Base-by-base conservation (phyloP, 225 moss, liverwort and hornwort genomes). In the Antitrichia curtipendula region DNA sequence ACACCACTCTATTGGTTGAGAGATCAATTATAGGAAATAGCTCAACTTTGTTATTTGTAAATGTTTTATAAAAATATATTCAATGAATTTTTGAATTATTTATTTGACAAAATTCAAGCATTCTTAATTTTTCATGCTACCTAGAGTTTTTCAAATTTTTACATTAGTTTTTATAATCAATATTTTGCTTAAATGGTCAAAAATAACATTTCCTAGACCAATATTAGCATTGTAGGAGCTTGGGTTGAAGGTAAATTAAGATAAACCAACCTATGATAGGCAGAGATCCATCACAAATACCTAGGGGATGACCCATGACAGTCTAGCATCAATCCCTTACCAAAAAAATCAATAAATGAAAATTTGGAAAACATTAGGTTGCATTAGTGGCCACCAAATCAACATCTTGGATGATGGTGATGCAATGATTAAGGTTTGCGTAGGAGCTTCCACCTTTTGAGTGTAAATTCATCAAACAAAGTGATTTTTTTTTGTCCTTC, bases 261-360 rank as follows among this genome's bases (percentile, higher is more conserved):
- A n/a, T n/a, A n/a, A n/a, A n/a, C 2, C 0, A 41, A 0, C 5
- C 43, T 43, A 10, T 10, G 10, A 28, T 0, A 45, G 0, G 27
- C 10, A 43, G 28, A 45, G 16, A 45, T 0, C 6, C 10, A 72
- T 72, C 0, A 29, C 5, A 72, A 4, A 45, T 4, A 72, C 3
- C 2, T 17, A 45, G 3, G 1, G 1, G 45, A 70, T 40, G 40
- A 3, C 1, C 14, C 12, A 14, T 24, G 3, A n/a, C n/a, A n/a
- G n/a, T 41, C 8, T 40, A 14, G 69, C 14, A 70, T 25, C 25
- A 41, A 70, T 5, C 3, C 5, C 25, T 15, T 15, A 70, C 8
- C 15, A 25, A 9, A 29, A 10, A 24, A 3, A 14, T 41, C 25
- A 8, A 71, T 16, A 71, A 69, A 27, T 45, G 16, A 28, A 6